These are phyloP conservation scores for Tricholoma sp. DNA, from an alignment of 768 basidiomycete species.

Conservation along the genomic window DNA sequence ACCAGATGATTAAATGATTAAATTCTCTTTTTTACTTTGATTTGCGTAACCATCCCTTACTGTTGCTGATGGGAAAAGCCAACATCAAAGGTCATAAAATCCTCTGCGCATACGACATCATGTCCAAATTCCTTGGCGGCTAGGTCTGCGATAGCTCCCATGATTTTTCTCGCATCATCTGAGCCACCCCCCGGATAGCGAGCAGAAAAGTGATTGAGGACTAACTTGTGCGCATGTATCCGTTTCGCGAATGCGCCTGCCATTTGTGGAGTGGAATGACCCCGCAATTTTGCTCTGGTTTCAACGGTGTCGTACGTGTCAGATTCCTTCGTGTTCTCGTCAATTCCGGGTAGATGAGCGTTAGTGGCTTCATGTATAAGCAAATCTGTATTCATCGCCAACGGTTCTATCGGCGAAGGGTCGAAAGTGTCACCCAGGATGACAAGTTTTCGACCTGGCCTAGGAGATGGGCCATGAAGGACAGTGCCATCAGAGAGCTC, in stretches of 20 bases:
- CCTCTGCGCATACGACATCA: conserved; percentile 66
- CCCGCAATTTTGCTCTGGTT: conserved; percentile 61
- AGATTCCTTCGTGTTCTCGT: conserved; percentile 48
- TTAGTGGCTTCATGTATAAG: conserved; percentile 91
- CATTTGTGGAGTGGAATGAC: conserved; percentile 91
- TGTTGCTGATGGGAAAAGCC: conserved; percentile 25
- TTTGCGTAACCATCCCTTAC: conserved; percentile 10
- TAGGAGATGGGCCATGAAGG: conserved; percentile 58
- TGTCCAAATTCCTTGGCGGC: conserved; percentile 50
- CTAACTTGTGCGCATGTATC: conserved; percentile 54
- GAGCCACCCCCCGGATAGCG: conserved; percentile 68
- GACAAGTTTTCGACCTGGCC: conserved; percentile 69
- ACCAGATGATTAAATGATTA: conserved; percentile 56
- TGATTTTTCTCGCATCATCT: conserved; percentile 44
- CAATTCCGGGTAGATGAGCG: conserved; percentile 67
- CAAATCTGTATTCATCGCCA: conserved; percentile 65
- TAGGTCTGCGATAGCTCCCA: conserved; percentile 56
- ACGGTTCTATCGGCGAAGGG: conserved; percentile 55
- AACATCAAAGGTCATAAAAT: conserved; percentile 69
- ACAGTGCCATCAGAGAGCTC: conserved; percentile 67
- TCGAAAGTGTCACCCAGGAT: conserved; percentile 86
- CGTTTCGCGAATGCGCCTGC: conserved; percentile 74
- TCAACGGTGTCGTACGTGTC: conserved; percentile 64
- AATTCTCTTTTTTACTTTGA: conserved; percentile 13
- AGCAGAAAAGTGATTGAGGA: conserved; percentile 84